These are phyloP conservation scores for Takakia lepidozioides DNA, from an alignment of 225 moss, liverwort and hornwort species.

Conservation along the genomic window DNA sequence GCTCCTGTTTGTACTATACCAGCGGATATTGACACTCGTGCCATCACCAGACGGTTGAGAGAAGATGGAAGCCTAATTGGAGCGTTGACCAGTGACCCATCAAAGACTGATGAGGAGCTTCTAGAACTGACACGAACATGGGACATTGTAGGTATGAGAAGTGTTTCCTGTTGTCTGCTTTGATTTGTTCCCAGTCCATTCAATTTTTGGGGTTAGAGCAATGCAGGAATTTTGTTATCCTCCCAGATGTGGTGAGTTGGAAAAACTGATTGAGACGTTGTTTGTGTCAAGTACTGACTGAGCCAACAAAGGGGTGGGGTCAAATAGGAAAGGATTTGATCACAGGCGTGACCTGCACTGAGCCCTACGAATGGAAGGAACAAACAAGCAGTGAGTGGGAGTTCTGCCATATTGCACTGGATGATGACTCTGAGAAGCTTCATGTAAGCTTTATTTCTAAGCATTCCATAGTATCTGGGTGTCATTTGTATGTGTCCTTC, in stretches of 20 bases:
- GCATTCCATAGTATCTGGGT: too few species aligned
- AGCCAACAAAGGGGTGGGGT: constrained; percentile 9
- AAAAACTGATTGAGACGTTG: too few species aligned
- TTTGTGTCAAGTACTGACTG: too few species aligned
- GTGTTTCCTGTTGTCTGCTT: too few species aligned
- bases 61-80: constrained; percentile 91
- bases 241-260: background rate
- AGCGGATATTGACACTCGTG: constrained; percentile 96
- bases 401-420: constrained; percentile 48
- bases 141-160: constrained; percentile 89
- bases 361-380: constrained; percentile 81
- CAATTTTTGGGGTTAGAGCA: too few species aligned
- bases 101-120: constrained; percentile 69
- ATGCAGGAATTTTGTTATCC: too few species aligned
- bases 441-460: too few species aligned
- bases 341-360: constrained; percentile 73
- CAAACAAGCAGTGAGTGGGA: constrained; percentile 84
- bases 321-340: constrained; percentile 87
- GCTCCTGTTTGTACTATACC: constrained; percentile 9
- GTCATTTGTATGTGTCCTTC: too few species aligned
- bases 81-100: constrained; percentile 71
- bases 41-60: constrained; percentile 82
- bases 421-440: constrained; percentile 24
- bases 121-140: constrained; percentile 61
- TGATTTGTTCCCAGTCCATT: too few species aligned